Conservation (phyloP, 1,139 yeast species). For the Geotrichum restrictum region DNA sequence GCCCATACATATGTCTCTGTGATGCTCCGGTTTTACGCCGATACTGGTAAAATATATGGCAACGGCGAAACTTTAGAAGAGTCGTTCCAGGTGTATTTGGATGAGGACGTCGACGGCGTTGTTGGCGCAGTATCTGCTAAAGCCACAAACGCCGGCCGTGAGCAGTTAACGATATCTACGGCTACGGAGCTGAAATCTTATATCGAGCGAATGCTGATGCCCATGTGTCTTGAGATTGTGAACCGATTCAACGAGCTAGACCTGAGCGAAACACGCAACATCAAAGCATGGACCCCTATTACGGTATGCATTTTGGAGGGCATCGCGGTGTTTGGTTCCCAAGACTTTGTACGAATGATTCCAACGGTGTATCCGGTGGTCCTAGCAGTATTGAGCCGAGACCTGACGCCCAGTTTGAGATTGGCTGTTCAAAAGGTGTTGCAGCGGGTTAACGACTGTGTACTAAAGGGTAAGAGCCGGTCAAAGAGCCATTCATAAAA, state of each 20-base stretch:
- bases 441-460: slow-evolving; percentile 16
- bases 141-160: not conserved
- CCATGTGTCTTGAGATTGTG: slow-evolving; percentile 67
- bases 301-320: slow-evolving; percentile 84
- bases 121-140: slow-evolving; percentile 13
- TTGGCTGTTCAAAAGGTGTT: slow-evolving; percentile 39
- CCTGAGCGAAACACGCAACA: slow-evolving; percentile 67
- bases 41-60: slow-evolving; percentile 43
- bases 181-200: slow-evolving; percentile 16
- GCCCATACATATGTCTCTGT: slow-evolving; percentile 83
- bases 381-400: slow-evolving; percentile 62
- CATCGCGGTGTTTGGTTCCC: slow-evolving; percentile 68
- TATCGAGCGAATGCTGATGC: slow-evolving; percentile 40
- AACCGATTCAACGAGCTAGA: slow-evolving; percentile 69
- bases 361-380: slow-evolving; percentile 57
- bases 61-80: not conserved
- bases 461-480: slow-evolving; percentile 13
- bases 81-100: slow-evolving; percentile 6
- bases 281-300: slow-evolving; percentile 87
- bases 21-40: slow-evolving; percentile 75
- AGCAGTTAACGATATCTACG: slow-evolving; percentile 1
- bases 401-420: slow-evolving; percentile 66
- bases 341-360: slow-evolving; percentile 50
- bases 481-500: not conserved
- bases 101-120: slow-evolving; percentile 17